These are phyloP conservation scores for Vaccinium vitisidaea DNA, from an alignment of 148 eudicot genomes.

Conservation along the genomic window DNA sequence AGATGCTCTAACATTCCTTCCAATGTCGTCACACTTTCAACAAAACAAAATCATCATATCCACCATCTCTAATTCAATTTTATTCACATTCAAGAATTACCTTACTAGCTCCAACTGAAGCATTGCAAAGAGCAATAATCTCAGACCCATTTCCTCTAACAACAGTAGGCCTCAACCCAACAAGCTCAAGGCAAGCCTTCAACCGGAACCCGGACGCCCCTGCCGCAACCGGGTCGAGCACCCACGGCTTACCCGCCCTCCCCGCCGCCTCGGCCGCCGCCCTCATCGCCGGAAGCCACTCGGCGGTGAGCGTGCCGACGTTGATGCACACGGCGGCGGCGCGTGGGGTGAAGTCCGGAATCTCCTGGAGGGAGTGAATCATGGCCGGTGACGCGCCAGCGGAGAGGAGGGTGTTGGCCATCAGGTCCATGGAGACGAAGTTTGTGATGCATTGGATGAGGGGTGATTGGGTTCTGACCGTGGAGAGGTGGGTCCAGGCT, in stretches of 20 bases:
- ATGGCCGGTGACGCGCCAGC: conserved; percentile 78
- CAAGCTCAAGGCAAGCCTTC: conserved; percentile 70
- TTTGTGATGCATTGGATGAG: conserved; percentile 75
- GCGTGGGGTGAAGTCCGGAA: conserved; percentile 72
- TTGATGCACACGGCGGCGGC: conserved; percentile 54
- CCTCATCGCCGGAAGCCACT: conserved; percentile 72
- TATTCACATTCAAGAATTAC: conserved; percentile 24
- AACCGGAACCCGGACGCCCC: conserved; percentile 68
- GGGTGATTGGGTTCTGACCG: conserved; percentile 26
- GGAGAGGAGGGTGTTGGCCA: conserved; percentile 65
- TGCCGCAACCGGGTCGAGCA: conserved; percentile 91
- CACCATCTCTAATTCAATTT: not conserved
- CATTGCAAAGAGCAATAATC: conserved; percentile 66
- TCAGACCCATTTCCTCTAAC: conserved; percentile 90
- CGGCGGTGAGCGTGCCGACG: conserved; percentile 66
- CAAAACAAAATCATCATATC: not conserved
- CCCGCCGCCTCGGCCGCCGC: conserved; percentile 53
- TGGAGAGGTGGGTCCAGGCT: conserved; percentile 19
- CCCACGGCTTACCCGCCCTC: conserved; percentile 57
- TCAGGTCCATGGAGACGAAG: conserved; percentile 65
- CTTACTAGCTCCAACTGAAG: conserved; percentile 50
- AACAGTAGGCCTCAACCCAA: conserved; percentile 63
- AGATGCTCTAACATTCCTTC: not conserved
- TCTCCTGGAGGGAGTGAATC: conserved; percentile 52
- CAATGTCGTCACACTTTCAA: not conserved